phyloP scores from a whole-genome alignment of 768 basidiomycete genomes.

The Trametes meyenii region DNA sequence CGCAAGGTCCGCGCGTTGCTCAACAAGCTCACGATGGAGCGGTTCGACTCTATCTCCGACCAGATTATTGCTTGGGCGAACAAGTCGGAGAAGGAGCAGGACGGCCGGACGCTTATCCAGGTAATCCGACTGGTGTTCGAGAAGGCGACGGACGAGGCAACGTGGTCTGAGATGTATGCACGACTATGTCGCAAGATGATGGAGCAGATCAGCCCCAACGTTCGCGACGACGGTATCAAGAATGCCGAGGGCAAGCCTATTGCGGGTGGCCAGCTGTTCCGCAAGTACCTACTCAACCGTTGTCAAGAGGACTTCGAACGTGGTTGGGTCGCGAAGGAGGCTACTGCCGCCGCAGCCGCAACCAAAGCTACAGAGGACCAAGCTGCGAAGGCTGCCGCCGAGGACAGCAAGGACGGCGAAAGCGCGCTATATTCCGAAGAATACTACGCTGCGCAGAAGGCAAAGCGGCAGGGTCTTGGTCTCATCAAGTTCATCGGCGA shows the following conservation, averaged over 20 bases:
- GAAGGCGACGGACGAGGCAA: conserved; percentile 95
- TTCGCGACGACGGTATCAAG: conserved; percentile 87
- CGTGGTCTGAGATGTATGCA: conserved; percentile 98
- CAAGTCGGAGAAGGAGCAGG: conserved; percentile 88
- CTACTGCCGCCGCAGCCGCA: conserved; percentile 83
- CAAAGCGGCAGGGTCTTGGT: conserved; percentile 95
- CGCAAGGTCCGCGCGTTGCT: conserved; percentile 90
- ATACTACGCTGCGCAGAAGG: conserved; percentile 94
- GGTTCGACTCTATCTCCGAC: conserved; percentile 92
- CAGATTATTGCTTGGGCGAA: conserved; percentile 97
- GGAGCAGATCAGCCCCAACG: conserved; percentile 86
- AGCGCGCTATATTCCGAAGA: conserved; percentile 90
- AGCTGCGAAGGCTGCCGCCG: conserved; percentile 70
- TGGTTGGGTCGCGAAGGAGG: conserved; percentile 90
- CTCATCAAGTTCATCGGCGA: conserved; percentile 98
- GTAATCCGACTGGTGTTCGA: conserved; percentile 97
- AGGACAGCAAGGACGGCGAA: conserved; percentile 60
- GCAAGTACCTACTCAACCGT: conserved; percentile 94
- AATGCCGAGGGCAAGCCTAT: conserved; percentile 85
- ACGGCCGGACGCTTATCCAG: conserved; percentile 91
- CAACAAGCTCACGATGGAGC: conserved; percentile 97
- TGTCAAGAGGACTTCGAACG: conserved; percentile 98
- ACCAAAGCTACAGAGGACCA: conserved; percentile 85
- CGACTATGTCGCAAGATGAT: conserved; percentile 94
- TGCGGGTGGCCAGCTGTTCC: conserved; percentile 91